phyloP scores from a whole-genome alignment of 1,284 basidiomycete genomes.

The Ustilago tritici region DNA sequence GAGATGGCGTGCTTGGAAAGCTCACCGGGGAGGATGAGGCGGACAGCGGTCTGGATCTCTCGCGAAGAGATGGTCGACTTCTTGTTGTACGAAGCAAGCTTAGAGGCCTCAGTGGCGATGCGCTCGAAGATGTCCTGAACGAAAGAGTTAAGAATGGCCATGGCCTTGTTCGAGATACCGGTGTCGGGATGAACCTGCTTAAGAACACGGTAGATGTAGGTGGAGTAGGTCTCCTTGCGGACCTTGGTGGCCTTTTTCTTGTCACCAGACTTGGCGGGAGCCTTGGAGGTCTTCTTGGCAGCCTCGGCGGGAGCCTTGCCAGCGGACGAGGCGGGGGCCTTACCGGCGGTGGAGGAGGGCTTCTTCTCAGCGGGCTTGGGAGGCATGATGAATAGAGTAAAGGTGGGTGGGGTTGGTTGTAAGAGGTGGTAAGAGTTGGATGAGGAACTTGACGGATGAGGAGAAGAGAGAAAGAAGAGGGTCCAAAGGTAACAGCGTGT shows the following conservation, averaged over 20 bases:
- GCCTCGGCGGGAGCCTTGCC: conserved; percentile 73
- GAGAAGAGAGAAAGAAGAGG: conserved; percentile 31
- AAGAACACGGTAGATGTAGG: conserved; percentile 73
- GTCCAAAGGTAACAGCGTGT: conserved; percentile 12
- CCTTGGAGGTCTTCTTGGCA: conserved; percentile 74
- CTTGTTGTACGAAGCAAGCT: conserved; percentile 70
- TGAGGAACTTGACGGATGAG: conserved; percentile 42
- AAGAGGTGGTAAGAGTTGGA: conserved; percentile 24
- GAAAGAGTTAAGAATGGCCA: conserved; percentile 71
- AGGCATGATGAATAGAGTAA: conserved; percentile 54
- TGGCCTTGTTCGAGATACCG: conserved; percentile 72
- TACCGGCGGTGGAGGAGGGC: conserved; percentile 74
- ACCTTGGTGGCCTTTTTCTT: conserved; percentile 76
- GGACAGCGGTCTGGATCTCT: conserved; percentile 70
- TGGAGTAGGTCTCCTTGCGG: conserved; percentile 74
- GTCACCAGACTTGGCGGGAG: conserved; percentile 72
- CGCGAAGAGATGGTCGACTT: conserved; percentile 70
- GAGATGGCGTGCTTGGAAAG: conserved; percentile 85
- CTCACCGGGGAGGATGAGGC: conserved; percentile 73
- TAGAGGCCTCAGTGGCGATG: conserved; percentile 70
- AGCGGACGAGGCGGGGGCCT: conserved; percentile 74
- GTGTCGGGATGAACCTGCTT: conserved; percentile 74
- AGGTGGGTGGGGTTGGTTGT: conserved; percentile 15
- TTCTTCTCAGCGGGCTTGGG: conserved; percentile 70
- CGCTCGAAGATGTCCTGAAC: conserved; percentile 73